Conservation (phyloP, 768 basidiomycete species). For the Rhizopogon vinicolor region DNA sequence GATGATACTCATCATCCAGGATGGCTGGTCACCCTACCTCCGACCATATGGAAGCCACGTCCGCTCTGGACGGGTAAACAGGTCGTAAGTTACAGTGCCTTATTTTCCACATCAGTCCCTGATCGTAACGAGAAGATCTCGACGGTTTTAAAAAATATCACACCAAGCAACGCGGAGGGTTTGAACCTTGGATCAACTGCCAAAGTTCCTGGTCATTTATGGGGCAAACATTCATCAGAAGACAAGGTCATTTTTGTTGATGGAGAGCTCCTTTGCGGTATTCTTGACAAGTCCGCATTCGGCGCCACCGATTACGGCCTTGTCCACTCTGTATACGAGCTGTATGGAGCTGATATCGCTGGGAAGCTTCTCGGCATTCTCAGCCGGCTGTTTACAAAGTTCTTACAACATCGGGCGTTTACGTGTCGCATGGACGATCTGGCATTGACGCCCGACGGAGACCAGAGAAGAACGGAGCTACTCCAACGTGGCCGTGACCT, state of each 20-base stretch:
- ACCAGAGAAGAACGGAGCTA: constrained; percentile 62
- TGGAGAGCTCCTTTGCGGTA: constrained; percentile 89
- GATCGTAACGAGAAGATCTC: constrained; percentile 60
- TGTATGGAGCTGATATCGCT: constrained; percentile 87
- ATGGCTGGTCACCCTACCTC: constrained; percentile 78
- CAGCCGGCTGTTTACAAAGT: constrained; percentile 94
- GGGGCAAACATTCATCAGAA: constrained; percentile 78
- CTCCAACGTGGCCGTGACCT: constrained; percentile 62
- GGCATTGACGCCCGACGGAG: constrained; percentile 79
- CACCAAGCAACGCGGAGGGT: constrained; percentile 72
- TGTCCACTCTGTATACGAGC: constrained; percentile 93
- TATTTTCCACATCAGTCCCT: neutral
- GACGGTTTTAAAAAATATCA: constrained; percentile 89
- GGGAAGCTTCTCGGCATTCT: constrained; percentile 91
- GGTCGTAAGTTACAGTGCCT: constrained; percentile 54
- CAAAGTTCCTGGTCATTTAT: constrained; percentile 84
- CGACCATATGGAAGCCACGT: constrained; percentile 86
- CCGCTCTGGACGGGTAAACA: constrained; percentile 99
- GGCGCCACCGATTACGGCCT: constrained; percentile 95
- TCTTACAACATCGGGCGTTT: constrained; percentile 94
- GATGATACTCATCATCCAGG: constrained; percentile 53
- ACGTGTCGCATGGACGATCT: constrained; percentile 99
- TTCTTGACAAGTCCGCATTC: constrained; percentile 96
- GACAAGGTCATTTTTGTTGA: constrained; percentile 87
- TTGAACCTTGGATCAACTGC: constrained; percentile 83